A percentile compares a stretch with the other conserved stretches of the same genome.
Conservation (phyloP, 208 protist genomes). For the Vickermania ingenoplastis region DNA sequence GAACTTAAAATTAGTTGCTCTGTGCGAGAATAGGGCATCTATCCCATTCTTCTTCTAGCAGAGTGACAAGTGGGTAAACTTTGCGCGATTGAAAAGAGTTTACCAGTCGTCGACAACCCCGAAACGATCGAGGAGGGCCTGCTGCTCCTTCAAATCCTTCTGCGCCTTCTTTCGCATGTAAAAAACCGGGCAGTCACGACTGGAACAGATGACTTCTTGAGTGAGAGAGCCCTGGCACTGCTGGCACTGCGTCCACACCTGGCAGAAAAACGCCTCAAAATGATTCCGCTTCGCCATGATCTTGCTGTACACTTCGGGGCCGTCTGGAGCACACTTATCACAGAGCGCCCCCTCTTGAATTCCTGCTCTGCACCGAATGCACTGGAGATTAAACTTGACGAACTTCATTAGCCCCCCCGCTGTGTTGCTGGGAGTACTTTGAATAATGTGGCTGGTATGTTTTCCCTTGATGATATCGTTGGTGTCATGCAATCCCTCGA, state of each 20-base stretch:
- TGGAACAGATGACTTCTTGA: conserved; percentile 95
- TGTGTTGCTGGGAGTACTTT: conserved; percentile 88
- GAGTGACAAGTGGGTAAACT: no score
- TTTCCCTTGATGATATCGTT: conserved; percentile 89
- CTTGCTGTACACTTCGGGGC: conserved; percentile 90
- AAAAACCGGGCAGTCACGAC: conserved; percentile 99
- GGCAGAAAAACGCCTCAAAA: conserved; percentile 94
- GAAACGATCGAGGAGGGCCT: conserved; percentile 92
- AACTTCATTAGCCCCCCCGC: conserved; percentile 96
- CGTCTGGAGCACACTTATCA: conserved; percentile 79
- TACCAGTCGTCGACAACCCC: conserved; percentile 90
- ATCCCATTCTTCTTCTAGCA: no score
- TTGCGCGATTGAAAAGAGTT: no score
- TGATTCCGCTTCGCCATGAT: conserved; percentile 86
- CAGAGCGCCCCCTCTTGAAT: conserved; percentile 88
- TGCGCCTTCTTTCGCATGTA: conserved; percentile 99
- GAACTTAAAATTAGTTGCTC: no score
- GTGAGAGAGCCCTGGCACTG: conserved; percentile 96
- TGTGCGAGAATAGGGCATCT: no score
- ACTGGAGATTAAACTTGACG: conserved; percentile 92
- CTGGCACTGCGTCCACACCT: conserved; percentile 99
- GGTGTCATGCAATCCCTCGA: conserved; percentile 94
- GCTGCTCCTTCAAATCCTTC: conserved; percentile 95
- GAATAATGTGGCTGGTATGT: conserved; percentile 95
- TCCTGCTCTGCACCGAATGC: conserved; percentile 91